Conservation (phyloP, 108 stramenopile genomes). For the Skeletonema marinoi region DNA sequence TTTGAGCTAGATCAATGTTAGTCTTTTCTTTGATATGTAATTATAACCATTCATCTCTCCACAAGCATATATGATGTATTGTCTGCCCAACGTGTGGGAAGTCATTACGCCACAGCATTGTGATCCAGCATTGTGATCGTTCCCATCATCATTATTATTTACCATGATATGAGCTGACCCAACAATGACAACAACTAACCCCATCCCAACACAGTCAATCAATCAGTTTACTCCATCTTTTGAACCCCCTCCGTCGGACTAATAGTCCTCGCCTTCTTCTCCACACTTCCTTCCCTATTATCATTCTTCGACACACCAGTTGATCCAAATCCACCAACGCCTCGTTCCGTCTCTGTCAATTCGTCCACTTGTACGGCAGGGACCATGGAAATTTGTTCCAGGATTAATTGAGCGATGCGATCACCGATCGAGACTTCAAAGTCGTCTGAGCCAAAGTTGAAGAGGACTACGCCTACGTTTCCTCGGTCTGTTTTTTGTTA, state of each 20-base stretch:
- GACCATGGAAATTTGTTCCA: slow-evolving; percentile 92
- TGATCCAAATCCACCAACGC: slow-evolving; percentile 89
- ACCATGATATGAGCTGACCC: no score
- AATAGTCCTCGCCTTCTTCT: slow-evolving; percentile 6
- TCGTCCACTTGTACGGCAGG: slow-evolving; percentile 82
- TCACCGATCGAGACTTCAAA: slow-evolving; percentile 89
- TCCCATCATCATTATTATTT: no score
- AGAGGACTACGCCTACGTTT: slow-evolving; percentile 95
- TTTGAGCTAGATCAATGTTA: no score
- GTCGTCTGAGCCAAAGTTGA: slow-evolving; percentile 92
- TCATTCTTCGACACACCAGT: slow-evolving; percentile 66
- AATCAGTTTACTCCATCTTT: no score
- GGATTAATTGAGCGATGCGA: slow-evolving; percentile 96
- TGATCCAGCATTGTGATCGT: no score
- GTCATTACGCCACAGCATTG: no score
- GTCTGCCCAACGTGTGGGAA: no score
- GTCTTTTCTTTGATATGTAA: no score
- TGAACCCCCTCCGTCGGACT: background rate
- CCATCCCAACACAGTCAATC: no score
- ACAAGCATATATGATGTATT: no score
- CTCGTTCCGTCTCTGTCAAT: slow-evolving; percentile 79
- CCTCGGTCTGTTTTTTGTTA: slow-evolving; percentile 68
- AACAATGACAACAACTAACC: no score
- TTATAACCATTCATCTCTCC: no score
- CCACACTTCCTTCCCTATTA: background rate